phyloP scores from a whole-genome alignment of 2,329 filamentous ascomycete species.

The Coniochaeta sp. region DNA sequence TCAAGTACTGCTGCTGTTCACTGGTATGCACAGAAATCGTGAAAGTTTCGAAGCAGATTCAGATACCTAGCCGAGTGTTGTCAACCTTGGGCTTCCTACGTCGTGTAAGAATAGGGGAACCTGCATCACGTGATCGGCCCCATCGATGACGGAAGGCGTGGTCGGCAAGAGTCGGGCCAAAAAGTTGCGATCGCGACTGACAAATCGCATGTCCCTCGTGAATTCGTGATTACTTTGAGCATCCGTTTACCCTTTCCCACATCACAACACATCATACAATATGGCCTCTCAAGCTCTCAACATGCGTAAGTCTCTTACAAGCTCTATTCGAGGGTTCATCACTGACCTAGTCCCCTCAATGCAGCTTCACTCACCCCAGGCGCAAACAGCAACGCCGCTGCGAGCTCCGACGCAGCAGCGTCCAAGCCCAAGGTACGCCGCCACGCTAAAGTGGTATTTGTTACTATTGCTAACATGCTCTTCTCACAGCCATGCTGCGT shows the following conservation, averaged over 20 bases:
- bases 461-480: not conserved
- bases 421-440: slow-evolving; percentile 35
- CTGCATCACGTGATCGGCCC: not conserved
- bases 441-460: not conserved
- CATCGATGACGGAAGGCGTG: not conserved
- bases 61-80: no score
- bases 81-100: no score
- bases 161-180: not conserved
- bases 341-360: not conserved
- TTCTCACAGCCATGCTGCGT: slow-evolving; percentile 80
- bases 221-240: not conserved
- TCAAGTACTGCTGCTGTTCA: no score
- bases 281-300: slow-evolving; percentile 1
- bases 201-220: not conserved
- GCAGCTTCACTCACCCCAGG: slow-evolving; percentile 8
- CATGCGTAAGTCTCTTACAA: not conserved
- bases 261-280: not conserved
- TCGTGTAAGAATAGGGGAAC: slow-evolving; percentile 7
- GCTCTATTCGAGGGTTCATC: not conserved
- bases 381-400: slow-evolving; percentile 18
- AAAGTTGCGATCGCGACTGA: slow-evolving; percentile 1
- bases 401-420: slow-evolving; percentile 4
- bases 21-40: no score
- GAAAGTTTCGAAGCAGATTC: no score
- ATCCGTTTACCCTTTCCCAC: not conserved